Evolutionary conservation across 1,284 basidiomycete species (phyloP), one percentile per base, ranked within the genome.

Genomic region (Xerocomus cyaneibrunnescens): DNA sequence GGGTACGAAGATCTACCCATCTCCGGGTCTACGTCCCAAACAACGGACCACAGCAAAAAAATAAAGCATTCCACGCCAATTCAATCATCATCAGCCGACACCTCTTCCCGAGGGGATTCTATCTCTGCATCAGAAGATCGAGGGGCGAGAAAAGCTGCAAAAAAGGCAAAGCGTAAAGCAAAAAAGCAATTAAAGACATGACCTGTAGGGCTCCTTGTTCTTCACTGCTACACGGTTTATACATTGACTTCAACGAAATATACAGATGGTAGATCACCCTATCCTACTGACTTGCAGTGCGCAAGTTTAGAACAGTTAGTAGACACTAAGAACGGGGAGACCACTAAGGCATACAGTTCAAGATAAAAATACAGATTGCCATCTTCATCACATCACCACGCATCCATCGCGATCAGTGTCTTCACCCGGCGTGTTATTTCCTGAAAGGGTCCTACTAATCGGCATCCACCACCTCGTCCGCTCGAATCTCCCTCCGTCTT

Each of bases 351-450:
- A 38, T 55, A 68, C 62, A 59, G 53, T 47, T 50, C 52, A 43
- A 48, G 39, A 55, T 56, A 59, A 57, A 45, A 51, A 67, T 60
- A 65, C 57, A 66, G 14, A 41, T 57, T 37, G 34, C 35, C 30
- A 50, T 45, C 42, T 6, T 25, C 37, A n/a, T 67, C 66, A 79
- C 74, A 76, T 78, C 51, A 78, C 66, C 21, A 68, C 67, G 66
- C 76, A 78, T 34, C 74, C 74, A 3, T 75, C 75, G 16, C 75
- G 72, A 39, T 71, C 69, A 32, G 59, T 54, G 39, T 70, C 73
- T 37, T 73, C 59, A 27, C 66, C 30, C 10, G 61, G 66, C 17
- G 69, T 58, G 38, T 54, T 64, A 23, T 40, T 59, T 38, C 61
- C 66, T 21, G 57, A 64, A 3, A 60, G 55, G 32, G 40, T 40